These are phyloP conservation scores for Pythium phragmiticola DNA, from an alignment of 352 stramenopile species.

Conservation along the genomic window DNA sequence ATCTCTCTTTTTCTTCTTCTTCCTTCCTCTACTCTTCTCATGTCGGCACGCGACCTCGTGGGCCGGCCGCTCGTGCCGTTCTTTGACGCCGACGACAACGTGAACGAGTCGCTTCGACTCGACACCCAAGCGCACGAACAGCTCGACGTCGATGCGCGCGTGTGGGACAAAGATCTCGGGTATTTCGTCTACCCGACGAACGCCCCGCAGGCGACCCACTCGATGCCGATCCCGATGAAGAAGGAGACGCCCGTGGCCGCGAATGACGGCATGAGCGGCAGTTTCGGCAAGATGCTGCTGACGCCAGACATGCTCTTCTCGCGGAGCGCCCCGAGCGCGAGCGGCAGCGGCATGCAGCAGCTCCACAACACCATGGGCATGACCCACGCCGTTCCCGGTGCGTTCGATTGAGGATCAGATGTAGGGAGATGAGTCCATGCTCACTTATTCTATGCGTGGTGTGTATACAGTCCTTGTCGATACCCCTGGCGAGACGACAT, in stretches of 20 bases:
- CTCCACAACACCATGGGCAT: slow-evolving; percentile 16
- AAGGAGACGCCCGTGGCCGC: not conserved
- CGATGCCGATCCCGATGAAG: slow-evolving; percentile 32
- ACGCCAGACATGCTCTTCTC: slow-evolving; percentile 66
- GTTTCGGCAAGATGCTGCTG: slow-evolving; percentile 44
- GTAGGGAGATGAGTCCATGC: not conserved
- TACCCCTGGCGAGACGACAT: not conserved
- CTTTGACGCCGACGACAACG: slow-evolving; percentile 72
- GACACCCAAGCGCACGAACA: slow-evolving; percentile 44
- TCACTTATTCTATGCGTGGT: not conserved
- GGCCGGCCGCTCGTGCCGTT: slow-evolving; percentile 73
- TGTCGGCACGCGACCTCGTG: slow-evolving; percentile 36
- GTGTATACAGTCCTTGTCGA: not conserved
- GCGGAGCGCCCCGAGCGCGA: slow-evolving; percentile 39
- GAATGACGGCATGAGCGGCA: slow-evolving; percentile 9
- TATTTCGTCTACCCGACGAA: slow-evolving; percentile 80
- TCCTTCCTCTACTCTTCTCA: not conserved
- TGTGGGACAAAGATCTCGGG: slow-evolving; percentile 79
- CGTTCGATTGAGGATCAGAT: not conserved
- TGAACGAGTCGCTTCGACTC: slow-evolving; percentile 59
- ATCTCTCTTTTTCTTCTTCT: not conserved
- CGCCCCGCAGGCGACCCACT: not conserved
- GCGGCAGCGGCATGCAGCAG: slow-evolving; percentile 12
- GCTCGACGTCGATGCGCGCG: slow-evolving; percentile 77
- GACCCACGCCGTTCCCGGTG: slow-evolving; percentile 9